These are phyloP conservation scores for Zasmidium cellare DNA, from an alignment of 2,329 filamentous ascomycete genomes.

Conservation along the genomic window DNA sequence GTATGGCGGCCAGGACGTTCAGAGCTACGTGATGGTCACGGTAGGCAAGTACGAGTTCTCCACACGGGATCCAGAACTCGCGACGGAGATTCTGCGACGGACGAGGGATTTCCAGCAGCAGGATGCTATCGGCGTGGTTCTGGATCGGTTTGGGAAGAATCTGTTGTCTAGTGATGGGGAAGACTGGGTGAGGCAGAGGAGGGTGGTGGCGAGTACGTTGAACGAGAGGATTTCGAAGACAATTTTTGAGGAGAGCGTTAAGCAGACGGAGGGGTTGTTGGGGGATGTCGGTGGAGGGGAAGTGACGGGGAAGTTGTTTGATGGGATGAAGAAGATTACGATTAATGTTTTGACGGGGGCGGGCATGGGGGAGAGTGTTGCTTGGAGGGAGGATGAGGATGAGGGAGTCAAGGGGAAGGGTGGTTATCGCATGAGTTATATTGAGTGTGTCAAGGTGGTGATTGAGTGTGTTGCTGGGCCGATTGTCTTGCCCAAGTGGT, in stretches of 20 bases:
- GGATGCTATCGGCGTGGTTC: conserved; percentile 21
- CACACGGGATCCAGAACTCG: conserved; percentile 27
- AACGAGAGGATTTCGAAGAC: conserved; percentile 36
- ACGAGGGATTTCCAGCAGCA: conserved; percentile 27
- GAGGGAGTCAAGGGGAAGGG: conserved; percentile 23
- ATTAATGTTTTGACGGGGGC: conserved; percentile 35
- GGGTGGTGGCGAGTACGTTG: conserved; percentile 32
- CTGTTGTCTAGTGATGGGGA: conserved; percentile 28
- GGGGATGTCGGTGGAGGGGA: conserved; percentile 20
- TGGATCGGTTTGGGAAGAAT: conserved; percentile 29
- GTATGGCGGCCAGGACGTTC: conserved; percentile 16
- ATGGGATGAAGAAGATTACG: conserved; percentile 36
- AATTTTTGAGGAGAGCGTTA: conserved; percentile 32
- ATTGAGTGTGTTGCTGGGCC: conserved; percentile 26
- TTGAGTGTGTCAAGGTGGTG: conserved; percentile 28
- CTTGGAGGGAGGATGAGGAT: conserved; percentile 25
- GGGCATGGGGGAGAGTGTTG: conserved; percentile 31
- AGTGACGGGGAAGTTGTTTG: conserved; percentile 29
- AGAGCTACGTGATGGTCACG: conserved; percentile 26
- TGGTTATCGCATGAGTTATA: conserved; percentile 34
- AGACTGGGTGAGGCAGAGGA: conserved; percentile 33
- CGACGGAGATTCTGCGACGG: conserved; percentile 22
- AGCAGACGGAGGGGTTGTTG: conserved; percentile 30
- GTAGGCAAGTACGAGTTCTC: conserved; percentile 25
- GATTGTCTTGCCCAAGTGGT: conserved; percentile 28